A percentile compares a stretch with the other conserved stretches of the same genome.
Conservation (phyloP, 148 eudicot species). For the Nepenthes mirabilis region DNA sequence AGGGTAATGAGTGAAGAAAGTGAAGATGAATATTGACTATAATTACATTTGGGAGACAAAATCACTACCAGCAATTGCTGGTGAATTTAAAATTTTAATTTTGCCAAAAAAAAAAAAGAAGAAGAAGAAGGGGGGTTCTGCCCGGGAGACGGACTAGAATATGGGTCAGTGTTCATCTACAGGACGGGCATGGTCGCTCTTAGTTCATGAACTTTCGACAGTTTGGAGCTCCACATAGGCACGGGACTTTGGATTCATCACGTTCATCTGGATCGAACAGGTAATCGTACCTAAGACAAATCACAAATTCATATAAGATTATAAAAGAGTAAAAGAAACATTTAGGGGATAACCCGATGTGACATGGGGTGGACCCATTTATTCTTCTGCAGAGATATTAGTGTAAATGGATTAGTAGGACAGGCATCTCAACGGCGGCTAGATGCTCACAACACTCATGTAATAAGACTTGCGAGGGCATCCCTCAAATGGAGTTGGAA, state of each 20-base stretch:
- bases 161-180: slow-evolving; percentile 8
- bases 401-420: too few species aligned
- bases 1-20: too few species aligned
- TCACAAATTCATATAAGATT: neutral
- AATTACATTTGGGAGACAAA: slow-evolving; percentile 7
- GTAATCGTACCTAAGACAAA: slow-evolving; percentile 66
- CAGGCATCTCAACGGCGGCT: too few species aligned
- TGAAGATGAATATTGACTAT: slow-evolving; percentile 1
- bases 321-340: neutral
- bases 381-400: too few species aligned
- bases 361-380: too few species aligned
- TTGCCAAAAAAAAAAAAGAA: neutral
- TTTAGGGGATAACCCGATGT: too few species aligned
- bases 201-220: slow-evolving; percentile 58
- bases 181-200: neutral
- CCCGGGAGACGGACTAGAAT: slow-evolving; percentile 2
- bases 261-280: slow-evolving; percentile 79
- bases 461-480: too few species aligned
- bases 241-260: slow-evolving; percentile 77
- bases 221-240: slow-evolving; percentile 70
- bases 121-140: neutral
- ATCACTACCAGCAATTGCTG: slow-evolving; percentile 12
- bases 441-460: too few species aligned
- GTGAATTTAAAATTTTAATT: slow-evolving; percentile 11
- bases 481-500: neutral